A percentile compares a stretch with the other conserved stretches of the same genome.
Conservation (phyloP, 2,329 filamentous ascomycete species). For the Aspergillus ibericus region DNA sequence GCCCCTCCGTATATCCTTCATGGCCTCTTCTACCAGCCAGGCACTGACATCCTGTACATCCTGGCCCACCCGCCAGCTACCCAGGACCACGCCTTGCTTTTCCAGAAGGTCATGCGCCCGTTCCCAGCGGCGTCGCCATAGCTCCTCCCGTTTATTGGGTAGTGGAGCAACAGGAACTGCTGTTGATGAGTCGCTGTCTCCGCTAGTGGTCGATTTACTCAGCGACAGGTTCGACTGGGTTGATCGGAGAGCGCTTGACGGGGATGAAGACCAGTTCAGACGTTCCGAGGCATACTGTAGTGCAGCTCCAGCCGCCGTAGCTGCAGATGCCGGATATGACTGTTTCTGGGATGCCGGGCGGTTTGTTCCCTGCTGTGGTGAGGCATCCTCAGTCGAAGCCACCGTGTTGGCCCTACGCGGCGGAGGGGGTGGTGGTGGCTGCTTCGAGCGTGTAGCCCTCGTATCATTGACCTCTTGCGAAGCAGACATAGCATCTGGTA, state of each 20-base stretch:
- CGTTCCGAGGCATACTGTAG: constrained; percentile 34
- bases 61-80: constrained; percentile 48
- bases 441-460: constrained; percentile 21
- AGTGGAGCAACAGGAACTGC: constrained; percentile 31
- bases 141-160: constrained; percentile 50
- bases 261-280: constrained; percentile 24
- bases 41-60: constrained; percentile 48
- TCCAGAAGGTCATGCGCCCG: constrained; percentile 46
- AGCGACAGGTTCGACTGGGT: constrained; percentile 26
- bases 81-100: constrained; percentile 44
- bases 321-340: constrained; percentile 25
- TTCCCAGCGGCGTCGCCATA: constrained; percentile 51
- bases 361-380: constrained; percentile 17
- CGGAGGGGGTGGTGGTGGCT: constrained; percentile 32
- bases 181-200: constrained; percentile 8
- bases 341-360: constrained; percentile 21
- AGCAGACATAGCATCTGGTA: neutral
- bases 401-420: constrained; percentile 34
- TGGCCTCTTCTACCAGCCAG: constrained; percentile 43
- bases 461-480: constrained; percentile 2
- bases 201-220: constrained; percentile 17
- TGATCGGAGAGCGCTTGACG: constrained; percentile 19
- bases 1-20: constrained; percentile 23
- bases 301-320: constrained; percentile 27
- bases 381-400: constrained; percentile 17